Conservation (phyloP, 352 stramenopile genomes). For the Phytophthora quininea region DNA sequence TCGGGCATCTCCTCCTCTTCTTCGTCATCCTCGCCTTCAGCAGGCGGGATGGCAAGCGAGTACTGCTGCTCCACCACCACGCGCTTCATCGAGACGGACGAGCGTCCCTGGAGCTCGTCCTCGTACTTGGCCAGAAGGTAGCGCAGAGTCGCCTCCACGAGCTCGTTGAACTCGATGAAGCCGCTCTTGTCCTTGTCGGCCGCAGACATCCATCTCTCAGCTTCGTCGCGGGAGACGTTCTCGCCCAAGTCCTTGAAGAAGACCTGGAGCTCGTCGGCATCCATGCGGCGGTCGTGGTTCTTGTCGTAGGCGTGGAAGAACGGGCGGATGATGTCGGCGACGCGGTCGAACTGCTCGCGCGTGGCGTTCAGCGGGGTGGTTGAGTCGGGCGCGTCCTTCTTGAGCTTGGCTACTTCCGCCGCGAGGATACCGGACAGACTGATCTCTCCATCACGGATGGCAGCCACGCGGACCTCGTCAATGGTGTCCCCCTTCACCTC, state of each 20-base stretch:
- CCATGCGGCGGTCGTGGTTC: constrained; percentile 90
- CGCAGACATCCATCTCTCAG: constrained; percentile 83
- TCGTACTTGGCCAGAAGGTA: constrained; percentile 87
- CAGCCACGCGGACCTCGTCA: constrained; percentile 72
- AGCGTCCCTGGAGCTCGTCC: constrained; percentile 51
- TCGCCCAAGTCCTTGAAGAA: constrained; percentile 97
- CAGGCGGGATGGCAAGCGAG: constrained; percentile 42
- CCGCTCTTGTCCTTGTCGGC: constrained; percentile 93
- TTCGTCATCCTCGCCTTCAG: constrained; percentile 86
- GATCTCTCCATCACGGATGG: constrained; percentile 77
- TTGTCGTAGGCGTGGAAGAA: constrained; percentile 95
- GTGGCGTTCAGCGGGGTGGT: constrained; percentile 60
- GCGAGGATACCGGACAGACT: constrained; percentile 81
- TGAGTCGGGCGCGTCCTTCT: constrained; percentile 39
- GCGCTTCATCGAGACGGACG: constrained; percentile 61
- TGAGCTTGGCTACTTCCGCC: constrained; percentile 79
- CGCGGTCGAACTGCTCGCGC: constrained; percentile 65
- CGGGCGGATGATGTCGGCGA: constrained; percentile 92
- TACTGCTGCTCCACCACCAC: constrained; percentile 56
- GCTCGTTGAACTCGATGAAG: constrained; percentile 95
- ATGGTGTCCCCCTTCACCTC: constrained; percentile 69
- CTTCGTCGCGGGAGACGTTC: constrained; percentile 74
- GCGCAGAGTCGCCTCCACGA: constrained; percentile 89
- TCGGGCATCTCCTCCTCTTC: constrained; percentile 95
- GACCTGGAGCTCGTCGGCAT: constrained; percentile 90